Conservation (phyloP, 1,284 basidiomycete genomes). For the Trametes pubescens region DNA sequence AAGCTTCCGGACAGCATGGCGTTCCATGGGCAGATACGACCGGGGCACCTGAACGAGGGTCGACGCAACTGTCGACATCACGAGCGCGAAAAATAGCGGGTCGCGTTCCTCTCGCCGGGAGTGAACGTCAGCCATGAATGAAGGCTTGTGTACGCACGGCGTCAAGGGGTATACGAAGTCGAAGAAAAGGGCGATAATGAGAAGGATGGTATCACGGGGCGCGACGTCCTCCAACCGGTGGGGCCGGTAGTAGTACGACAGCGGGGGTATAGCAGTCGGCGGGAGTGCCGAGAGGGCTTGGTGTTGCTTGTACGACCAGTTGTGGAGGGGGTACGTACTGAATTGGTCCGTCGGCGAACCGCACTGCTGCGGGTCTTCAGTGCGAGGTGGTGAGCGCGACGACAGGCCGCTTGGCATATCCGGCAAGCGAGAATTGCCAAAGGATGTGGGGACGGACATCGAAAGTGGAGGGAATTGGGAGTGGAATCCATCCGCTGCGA, state of each 20-base stretch:
- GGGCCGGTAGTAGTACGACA: constrained; percentile 74
- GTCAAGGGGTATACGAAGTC: constrained; percentile 89
- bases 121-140: constrained; percentile 86
- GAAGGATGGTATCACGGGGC: constrained; percentile 76
- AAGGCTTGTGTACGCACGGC: constrained; percentile 83
- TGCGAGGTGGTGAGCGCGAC: constrained; percentile 35
- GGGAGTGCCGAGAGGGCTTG: constrained; percentile 57
- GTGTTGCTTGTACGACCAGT: constrained; percentile 76
- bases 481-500: constrained; percentile 71
- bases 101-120: constrained; percentile 80
- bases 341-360: constrained; percentile 58
- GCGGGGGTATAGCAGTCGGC: constrained; percentile 65
- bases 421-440: constrained; percentile 39
- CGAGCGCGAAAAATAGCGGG: constrained; percentile 87
- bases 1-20: constrained; percentile 77
- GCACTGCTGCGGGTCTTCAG: constrained; percentile 55
- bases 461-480: constrained; percentile 57
- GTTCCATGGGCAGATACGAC: constrained; percentile 84
- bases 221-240: constrained; percentile 79
- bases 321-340: constrained; percentile 70
- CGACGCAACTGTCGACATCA: constrained; percentile 84
- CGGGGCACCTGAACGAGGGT: constrained; percentile 85
- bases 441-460: constrained; percentile 48
- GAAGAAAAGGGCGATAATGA: constrained; percentile 86
- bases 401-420: constrained; percentile 30